phyloP scores from a whole-genome alignment of 2,329 filamentous ascomycete species.

The Fonsecaea pedrosoi region DNA sequence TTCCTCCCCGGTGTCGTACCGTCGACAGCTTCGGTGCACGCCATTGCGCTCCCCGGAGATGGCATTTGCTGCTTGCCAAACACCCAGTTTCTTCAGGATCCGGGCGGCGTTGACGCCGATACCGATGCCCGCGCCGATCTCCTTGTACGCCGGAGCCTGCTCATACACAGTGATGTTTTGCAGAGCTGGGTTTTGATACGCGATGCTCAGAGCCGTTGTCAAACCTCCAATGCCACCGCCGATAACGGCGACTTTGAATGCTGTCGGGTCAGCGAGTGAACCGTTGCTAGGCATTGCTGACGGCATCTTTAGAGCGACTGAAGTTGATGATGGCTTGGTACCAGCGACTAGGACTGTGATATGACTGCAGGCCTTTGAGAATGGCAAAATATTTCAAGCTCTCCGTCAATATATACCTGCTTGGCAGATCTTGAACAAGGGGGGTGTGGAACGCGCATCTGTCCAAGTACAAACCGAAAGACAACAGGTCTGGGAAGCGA shows the following conservation, averaged over 20 bases:
- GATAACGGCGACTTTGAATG: slow-evolving; percentile 45
- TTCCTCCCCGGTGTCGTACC: slow-evolving; percentile 46
- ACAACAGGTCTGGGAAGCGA: not conserved
- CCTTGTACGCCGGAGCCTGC: slow-evolving; percentile 34
- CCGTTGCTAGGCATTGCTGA: not conserved
- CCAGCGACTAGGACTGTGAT: not conserved
- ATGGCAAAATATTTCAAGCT: not conserved
- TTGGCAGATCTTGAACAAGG: not conserved
- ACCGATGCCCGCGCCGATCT: slow-evolving; percentile 37
- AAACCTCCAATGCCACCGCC: slow-evolving; percentile 52
- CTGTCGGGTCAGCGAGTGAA: not conserved
- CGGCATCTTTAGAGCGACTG: not conserved
- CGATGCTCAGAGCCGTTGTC: slow-evolving; percentile 46
- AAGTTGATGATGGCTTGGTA: not conserved
- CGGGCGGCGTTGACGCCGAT: slow-evolving; percentile 33
- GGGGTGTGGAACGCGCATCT: not conserved
- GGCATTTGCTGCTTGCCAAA: slow-evolving; percentile 42
- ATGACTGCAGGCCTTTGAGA: not conserved
- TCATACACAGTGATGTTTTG: slow-evolving; percentile 41
- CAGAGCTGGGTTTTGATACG: slow-evolving; percentile 38
- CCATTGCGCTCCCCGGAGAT: slow-evolving; percentile 44
- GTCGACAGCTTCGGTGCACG: slow-evolving; percentile 46
- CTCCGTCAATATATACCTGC: not conserved
- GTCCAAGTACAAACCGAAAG: not conserved
- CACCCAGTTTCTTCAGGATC: slow-evolving; percentile 40